Conservation (phyloP, 441 rosid genomes). For the Erodium chrysanthum region DNA sequence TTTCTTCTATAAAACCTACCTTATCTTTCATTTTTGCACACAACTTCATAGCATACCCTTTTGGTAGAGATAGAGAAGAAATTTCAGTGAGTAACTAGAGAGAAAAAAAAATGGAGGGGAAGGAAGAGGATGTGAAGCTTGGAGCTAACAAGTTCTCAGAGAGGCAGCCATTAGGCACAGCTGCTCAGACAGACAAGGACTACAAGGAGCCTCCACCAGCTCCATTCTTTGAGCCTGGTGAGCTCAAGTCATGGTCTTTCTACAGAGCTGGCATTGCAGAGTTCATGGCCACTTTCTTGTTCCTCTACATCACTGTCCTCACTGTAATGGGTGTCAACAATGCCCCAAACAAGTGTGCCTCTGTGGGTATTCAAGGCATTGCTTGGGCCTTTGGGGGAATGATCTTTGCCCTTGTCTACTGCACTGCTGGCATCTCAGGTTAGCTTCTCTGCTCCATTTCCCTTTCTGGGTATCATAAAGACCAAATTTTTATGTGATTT, state of each 20-base stretch:
- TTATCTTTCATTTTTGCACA: background rate
- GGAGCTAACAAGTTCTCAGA: slow-evolving; percentile 42
- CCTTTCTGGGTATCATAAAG: background rate
- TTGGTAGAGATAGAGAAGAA: background rate
- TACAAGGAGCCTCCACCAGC: slow-evolving; percentile 57
- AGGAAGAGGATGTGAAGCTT: slow-evolving; percentile 39
- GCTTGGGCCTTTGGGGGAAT: slow-evolving; percentile 69
- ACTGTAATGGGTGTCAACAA: slow-evolving; percentile 51
- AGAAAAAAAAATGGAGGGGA: slow-evolving; percentile 33
- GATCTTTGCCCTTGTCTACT: slow-evolving; percentile 65
- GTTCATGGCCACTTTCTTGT: slow-evolving; percentile 51
- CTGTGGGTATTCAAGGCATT: slow-evolving; percentile 58
- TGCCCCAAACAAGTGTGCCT: slow-evolving; percentile 26
- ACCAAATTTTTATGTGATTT: too few species aligned
- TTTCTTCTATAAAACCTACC: background rate
- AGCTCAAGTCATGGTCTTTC: slow-evolving; percentile 60
- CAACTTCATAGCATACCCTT: background rate
- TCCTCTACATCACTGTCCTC: slow-evolving; percentile 48
- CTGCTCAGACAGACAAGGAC: slow-evolving; percentile 43
- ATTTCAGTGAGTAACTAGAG: too few species aligned
- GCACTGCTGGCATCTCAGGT: slow-evolving; percentile 63
- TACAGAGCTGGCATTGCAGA: slow-evolving; percentile 64
- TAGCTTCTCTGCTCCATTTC: background rate
- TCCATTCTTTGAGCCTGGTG: slow-evolving; percentile 52
- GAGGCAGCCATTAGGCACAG: slow-evolving; percentile 40